These are phyloP conservation scores for Tolypocladium album DNA, from an alignment of 2,329 filamentous ascomycete species.

Conservation along the genomic window DNA sequence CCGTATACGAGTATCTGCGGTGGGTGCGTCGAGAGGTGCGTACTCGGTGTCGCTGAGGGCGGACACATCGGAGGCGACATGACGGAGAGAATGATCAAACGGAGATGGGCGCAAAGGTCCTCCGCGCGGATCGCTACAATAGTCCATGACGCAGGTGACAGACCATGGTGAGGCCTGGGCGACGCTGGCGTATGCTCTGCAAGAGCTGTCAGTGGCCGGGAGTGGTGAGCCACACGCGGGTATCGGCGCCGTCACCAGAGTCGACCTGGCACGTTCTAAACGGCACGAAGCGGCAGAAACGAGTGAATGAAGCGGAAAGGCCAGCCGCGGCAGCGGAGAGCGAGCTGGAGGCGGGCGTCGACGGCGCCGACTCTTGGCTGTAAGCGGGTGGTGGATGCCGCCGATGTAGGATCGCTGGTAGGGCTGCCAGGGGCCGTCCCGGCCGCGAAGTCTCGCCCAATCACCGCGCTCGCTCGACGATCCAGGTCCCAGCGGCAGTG, in stretches of 20 bases:
- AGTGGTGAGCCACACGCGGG: background rate
- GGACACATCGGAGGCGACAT: conserved; percentile 22
- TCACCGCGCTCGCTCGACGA: background rate
- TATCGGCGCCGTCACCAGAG: background rate
- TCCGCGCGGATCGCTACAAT: conserved; percentile 17
- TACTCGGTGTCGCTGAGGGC: conserved; percentile 17
- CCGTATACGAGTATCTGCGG: conserved; percentile 6
- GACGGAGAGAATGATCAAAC: conserved; percentile 12
- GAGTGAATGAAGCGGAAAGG: background rate
- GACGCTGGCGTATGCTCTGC: background rate
- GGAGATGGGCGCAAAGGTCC: conserved; percentile 12
- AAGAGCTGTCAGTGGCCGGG: background rate
- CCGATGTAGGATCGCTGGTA: background rate
- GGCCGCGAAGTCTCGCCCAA: background rate
- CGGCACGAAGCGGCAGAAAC: background rate
- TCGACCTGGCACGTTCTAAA: background rate
- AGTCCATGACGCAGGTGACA: conserved; percentile 14
- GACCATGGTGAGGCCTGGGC: conserved; percentile 9
- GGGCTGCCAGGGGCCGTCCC: background rate
- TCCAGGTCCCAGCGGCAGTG: background rate
- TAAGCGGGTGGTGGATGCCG: background rate
- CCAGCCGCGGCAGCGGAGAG: background rate
- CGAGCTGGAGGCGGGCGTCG: background rate
- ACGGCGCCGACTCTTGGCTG: background rate
- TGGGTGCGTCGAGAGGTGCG: conserved; percentile 14